These are phyloP conservation scores for Cryphonectria japonica DNA, from an alignment of 2,329 filamentous ascomycete species.

Conservation along the genomic window DNA sequence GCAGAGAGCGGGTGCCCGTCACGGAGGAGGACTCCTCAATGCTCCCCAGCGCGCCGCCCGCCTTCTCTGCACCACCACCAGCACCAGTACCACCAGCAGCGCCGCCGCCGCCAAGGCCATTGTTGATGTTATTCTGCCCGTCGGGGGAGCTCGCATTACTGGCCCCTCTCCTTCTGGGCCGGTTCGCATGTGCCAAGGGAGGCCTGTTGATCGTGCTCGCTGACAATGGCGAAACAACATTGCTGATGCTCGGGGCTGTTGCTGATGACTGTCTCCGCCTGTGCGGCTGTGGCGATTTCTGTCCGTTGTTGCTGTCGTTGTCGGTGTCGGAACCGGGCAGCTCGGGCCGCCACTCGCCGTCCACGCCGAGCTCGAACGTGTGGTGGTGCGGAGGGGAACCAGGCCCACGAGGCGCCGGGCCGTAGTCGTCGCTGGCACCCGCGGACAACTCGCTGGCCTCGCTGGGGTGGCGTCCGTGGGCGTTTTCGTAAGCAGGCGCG, in stretches of 20 bases:
- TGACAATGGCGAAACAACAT: conserved; percentile 22
- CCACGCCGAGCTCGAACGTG: conserved; percentile 45
- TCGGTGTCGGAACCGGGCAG: conserved; percentile 40
- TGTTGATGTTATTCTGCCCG: conserved; percentile 13
- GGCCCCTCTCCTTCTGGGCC: conserved; percentile 35
- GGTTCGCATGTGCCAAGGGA: conserved; percentile 10
- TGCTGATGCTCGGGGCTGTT: conserved; percentile 3
- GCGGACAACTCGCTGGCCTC: conserved; percentile 47
- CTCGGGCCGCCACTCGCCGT: conserved; percentile 41
- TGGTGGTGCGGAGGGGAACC: conserved; percentile 27
- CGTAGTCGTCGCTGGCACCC: conserved; percentile 39
- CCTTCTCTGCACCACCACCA: conserved; percentile 29
- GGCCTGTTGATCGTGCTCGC: conserved; percentile 11
- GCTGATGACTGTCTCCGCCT: conserved; percentile 4
- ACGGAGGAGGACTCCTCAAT: conserved; percentile 43
- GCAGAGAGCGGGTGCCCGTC: conserved; percentile 37
- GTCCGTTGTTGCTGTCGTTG: conserved; percentile 25
- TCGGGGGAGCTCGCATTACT: conserved; percentile 35
- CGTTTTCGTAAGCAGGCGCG: conserved; percentile 38
- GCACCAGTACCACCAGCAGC: too few species aligned
- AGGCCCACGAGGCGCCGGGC: conserved; percentile 19
- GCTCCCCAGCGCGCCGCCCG: conserved; percentile 35
- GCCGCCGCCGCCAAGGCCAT: too few species aligned
- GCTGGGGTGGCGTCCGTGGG: conserved; percentile 40
- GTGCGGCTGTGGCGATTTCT: conserved; percentile 13